These are phyloP conservation scores for Geranomyces variabilis DNA, from an alignment of 192 early-diverging fungal genomes.

Conservation along the genomic window DNA sequence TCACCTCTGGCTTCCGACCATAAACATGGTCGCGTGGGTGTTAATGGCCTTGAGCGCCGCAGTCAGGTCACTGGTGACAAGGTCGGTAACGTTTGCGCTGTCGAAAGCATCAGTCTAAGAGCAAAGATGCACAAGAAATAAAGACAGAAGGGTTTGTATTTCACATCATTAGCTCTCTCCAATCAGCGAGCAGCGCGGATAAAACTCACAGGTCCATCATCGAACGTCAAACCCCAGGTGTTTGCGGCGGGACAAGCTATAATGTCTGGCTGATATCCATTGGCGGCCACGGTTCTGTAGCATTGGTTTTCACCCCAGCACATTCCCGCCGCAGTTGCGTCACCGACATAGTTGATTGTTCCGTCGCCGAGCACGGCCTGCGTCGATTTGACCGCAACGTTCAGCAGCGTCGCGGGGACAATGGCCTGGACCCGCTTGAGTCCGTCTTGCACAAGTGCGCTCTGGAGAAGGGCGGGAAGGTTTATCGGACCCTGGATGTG, in stretches of 20 bases:
- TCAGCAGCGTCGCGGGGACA: slow-evolving; percentile 22
- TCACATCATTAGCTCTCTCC: too few species aligned
- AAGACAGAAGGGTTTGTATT: too few species aligned
- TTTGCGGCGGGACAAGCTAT: not conserved
- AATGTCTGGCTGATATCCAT: slow-evolving; percentile 15
- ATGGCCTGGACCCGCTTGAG: not conserved
- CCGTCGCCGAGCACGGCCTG: slow-evolving; percentile 13
- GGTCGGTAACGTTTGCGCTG: not conserved
- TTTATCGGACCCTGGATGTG: slow-evolving; percentile 23
- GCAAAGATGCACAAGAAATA: too few species aligned
- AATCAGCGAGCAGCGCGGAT: too few species aligned
- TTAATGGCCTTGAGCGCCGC: slow-evolving; percentile 1
- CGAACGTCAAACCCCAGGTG: slow-evolving; percentile 23
- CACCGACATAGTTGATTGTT: not conserved
- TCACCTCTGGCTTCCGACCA: slow-evolving; percentile 19
- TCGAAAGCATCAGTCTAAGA: not conserved
- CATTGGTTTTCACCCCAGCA: not conserved
- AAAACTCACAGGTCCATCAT: slow-evolving; percentile 1
- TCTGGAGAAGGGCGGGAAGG: slow-evolving; percentile 17
- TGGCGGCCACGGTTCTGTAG: not conserved
- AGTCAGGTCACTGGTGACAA: not conserved
- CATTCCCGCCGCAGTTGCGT: not conserved
- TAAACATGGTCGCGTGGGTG: slow-evolving; percentile 42
- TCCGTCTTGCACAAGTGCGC: slow-evolving; percentile 14
- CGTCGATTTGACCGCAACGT: not conserved